A percentile compares a stretch with the other conserved stretches of the same genome.
phyloP scores from a whole-genome alignment of 345 rosid species.

The Trapa incisa region DNA sequence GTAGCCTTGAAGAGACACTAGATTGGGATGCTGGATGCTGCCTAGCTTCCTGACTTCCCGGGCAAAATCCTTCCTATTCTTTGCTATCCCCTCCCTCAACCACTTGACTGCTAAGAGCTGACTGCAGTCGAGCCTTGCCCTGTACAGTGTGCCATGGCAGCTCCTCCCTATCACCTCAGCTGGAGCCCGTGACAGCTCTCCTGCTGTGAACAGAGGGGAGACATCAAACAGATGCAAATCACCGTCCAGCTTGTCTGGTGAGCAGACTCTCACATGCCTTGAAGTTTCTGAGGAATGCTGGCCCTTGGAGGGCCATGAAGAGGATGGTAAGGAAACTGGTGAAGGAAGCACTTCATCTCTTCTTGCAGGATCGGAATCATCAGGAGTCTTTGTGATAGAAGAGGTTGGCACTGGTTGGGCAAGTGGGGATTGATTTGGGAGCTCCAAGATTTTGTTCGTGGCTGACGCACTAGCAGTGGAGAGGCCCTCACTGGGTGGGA shows the following conservation, averaged over 20 bases:
- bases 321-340: constrained; percentile 36
- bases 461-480: constrained; percentile 35
- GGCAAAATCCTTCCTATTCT: constrained; percentile 70
- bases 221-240: constrained; percentile 60
- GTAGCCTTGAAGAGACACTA: constrained; percentile 70
- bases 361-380: constrained; percentile 17
- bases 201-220: constrained; percentile 51
- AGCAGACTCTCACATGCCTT: constrained; percentile 23
- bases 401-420: constrained; percentile 18
- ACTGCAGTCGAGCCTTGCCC: constrained; percentile 62
- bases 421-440: constrained; percentile 22
- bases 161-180: constrained; percentile 83
- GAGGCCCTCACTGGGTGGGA: constrained; percentile 11
- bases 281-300: constrained; percentile 29
- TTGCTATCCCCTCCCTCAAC: constrained; percentile 76
- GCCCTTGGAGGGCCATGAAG: constrained; percentile 40
- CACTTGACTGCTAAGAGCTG: constrained; percentile 57
- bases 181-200: constrained; percentile 77
- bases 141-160: constrained; percentile 68
- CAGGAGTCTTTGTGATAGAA: constrained; percentile 25
- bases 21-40: constrained; percentile 68
- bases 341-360: constrained; percentile 40
- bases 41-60: constrained; percentile 87
- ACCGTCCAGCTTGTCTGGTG: constrained; percentile 67
- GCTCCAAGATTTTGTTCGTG: constrained; percentile 23